Evolutionary conservation across 768 basidiomycete species (phyloP).

Genomic region (Amanita rimosa): DNA sequence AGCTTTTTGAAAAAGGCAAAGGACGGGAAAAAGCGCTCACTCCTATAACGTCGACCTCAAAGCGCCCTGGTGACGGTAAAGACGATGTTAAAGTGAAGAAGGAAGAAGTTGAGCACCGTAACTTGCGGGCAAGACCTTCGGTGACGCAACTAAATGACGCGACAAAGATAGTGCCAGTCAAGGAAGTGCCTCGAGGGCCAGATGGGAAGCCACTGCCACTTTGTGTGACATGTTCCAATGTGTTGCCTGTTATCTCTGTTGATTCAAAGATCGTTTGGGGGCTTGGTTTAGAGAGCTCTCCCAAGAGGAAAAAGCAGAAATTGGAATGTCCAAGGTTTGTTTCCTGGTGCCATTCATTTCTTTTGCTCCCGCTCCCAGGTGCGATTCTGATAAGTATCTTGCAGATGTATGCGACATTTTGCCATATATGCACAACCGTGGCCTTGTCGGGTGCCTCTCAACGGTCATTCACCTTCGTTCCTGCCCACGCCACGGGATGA

Average conservation of each 20-base stretch:
- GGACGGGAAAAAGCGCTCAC: slow-evolving; percentile 22
- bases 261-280: slow-evolving; percentile 73
- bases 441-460: slow-evolving; percentile 51
- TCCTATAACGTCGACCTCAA: slow-evolving; percentile 19
- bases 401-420: slow-evolving; percentile 68
- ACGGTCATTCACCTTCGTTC: slow-evolving; percentile 25
- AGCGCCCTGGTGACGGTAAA: slow-evolving; percentile 14
- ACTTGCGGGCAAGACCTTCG: slow-evolving; percentile 37
- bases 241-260: slow-evolving; percentile 67
- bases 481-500: slow-evolving; percentile 42
- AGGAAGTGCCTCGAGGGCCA: slow-evolving; percentile 34
- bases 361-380: neutral
- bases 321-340: slow-evolving; percentile 70
- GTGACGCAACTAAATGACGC: slow-evolving; percentile 9
- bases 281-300: slow-evolving; percentile 36
- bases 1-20: slow-evolving; percentile 21
- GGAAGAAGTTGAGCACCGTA: slow-evolving; percentile 41
- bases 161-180: slow-evolving; percentile 22
- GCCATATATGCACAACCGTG: slow-evolving; percentile 66
- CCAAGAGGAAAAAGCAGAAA: slow-evolving; percentile 48
- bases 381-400: slow-evolving; percentile 2
- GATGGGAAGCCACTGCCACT: slow-evolving; percentile 60
- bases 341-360: neutral
- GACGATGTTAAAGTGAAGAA: slow-evolving; percentile 30
- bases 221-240: slow-evolving; percentile 61